These are phyloP conservation scores for Bassia scoparia DNA, from an alignment of 148 eudicot species.

Conservation along the genomic window DNA sequence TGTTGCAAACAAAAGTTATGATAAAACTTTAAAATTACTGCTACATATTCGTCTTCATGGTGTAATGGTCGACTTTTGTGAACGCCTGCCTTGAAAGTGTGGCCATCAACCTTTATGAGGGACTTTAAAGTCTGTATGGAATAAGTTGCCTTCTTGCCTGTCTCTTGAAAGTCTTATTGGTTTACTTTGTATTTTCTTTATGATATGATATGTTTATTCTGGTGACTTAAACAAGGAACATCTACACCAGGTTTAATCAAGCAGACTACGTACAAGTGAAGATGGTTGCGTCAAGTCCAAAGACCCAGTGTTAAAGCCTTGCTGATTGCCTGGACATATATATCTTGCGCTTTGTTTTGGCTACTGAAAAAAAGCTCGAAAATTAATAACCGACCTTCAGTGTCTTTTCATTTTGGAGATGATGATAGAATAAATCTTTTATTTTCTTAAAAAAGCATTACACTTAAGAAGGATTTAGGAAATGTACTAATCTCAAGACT, in stretches of 20 bases:
- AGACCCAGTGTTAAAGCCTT: slow-evolving; percentile 95
- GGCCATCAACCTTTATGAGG: no score
- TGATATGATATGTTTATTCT: not conserved
- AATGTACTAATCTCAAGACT: no score
- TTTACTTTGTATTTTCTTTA: not conserved
- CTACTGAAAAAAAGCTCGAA: slow-evolving; percentile 65
- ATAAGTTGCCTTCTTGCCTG: not conserved
- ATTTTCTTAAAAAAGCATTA: no score
- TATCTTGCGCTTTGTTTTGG: slow-evolving; percentile 76
- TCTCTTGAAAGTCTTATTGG: not conserved
- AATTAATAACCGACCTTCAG: slow-evolving; percentile 93
- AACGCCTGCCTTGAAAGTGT: no score
- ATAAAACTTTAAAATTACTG: no score
- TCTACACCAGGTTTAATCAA: slow-evolving; percentile 69
- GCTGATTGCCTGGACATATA: slow-evolving; percentile 85
- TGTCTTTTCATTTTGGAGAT: not conserved
- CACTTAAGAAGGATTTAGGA: no score
- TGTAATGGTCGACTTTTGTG: no score
- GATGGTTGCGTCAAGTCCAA: slow-evolving; percentile 94
- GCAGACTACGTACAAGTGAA: slow-evolving; percentile 60
- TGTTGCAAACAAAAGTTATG: no score
- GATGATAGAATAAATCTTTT: no score
- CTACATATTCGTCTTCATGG: no score
- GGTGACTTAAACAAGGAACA: not conserved
- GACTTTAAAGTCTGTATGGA: no score